These are phyloP conservation scores for Polyporus arcularius DNA, from an alignment of 768 basidiomycete genomes.

Conservation along the genomic window DNA sequence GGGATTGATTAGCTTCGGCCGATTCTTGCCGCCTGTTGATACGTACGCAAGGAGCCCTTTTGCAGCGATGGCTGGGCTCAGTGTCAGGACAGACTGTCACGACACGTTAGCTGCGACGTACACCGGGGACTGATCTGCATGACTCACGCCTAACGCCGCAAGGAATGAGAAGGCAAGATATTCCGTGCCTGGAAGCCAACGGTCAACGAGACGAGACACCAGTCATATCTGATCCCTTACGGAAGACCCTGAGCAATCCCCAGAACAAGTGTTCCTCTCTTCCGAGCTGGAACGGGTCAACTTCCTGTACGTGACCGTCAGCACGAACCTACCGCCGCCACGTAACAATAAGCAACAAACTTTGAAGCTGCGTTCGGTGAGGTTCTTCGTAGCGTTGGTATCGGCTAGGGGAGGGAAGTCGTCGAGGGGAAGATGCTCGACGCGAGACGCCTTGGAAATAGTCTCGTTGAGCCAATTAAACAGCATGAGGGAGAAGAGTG, in stretches of 20 bases:
- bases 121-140: background rate
- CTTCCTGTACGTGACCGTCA: constrained; percentile 18
- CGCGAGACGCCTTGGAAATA: constrained; percentile 41
- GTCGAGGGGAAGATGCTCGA: constrained; percentile 42
- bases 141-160: constrained; percentile 10
- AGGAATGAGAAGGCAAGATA: constrained; percentile 11
- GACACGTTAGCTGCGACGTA: background rate
- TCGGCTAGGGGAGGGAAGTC: constrained; percentile 50
- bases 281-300: constrained; percentile 39
- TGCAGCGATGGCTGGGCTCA: constrained; percentile 34
- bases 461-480: constrained; percentile 56
- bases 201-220: background rate
- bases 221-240: constrained; percentile 6
- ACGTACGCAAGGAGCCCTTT: constrained; percentile 33
- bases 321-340: constrained; percentile 11
- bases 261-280: constrained; percentile 30
- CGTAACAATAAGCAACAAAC: too few relatives aligned
- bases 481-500: constrained; percentile 32
- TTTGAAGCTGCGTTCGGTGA: constrained; percentile 33
- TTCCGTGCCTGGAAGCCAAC: constrained; percentile 11
- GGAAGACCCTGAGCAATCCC: constrained; percentile 25
- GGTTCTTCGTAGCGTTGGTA: constrained; percentile 35
- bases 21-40: background rate
- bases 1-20: background rate
- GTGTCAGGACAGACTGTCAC: constrained; percentile 5